phyloP scores from a whole-genome alignment of 768 basidiomycete genomes.

The Piloderma croceum region DNA sequence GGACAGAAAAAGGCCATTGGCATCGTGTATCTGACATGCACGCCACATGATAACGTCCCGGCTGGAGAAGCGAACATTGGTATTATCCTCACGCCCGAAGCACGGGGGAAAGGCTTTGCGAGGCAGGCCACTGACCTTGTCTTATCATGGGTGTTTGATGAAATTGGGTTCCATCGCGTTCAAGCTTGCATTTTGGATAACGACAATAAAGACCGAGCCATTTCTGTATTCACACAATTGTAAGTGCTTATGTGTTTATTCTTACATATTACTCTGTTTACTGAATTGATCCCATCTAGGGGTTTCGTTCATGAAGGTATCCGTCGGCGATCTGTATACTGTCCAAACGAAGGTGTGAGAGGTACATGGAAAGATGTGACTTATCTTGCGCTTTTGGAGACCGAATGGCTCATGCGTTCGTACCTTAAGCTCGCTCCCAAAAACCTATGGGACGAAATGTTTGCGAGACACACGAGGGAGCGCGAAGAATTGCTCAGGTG shows the following conservation, averaged over 20 bases:
- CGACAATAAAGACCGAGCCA: slow-evolving; percentile 19
- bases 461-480: slow-evolving; percentile 52
- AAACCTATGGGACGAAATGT: slow-evolving; percentile 58
- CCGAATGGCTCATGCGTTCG: slow-evolving; percentile 46
- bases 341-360: slow-evolving; percentile 32
- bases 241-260: neutral
- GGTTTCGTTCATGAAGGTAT: slow-evolving; percentile 63
- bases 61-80: slow-evolving; percentile 31
- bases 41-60: slow-evolving; percentile 11
- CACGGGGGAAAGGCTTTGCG: slow-evolving; percentile 26
- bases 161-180: slow-evolving; percentile 29
- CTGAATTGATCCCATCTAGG: slow-evolving; percentile 21
- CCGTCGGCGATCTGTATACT: slow-evolving; percentile 48
- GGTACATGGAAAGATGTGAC: slow-evolving; percentile 60
- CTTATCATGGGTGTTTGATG: slow-evolving; percentile 29
- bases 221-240: slow-evolving; percentile 28
- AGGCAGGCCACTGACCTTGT: slow-evolving; percentile 29
- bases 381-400: slow-evolving; percentile 55
- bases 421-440: slow-evolving; percentile 28
- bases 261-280: neutral
- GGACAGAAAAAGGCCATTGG: slow-evolving; percentile 8
- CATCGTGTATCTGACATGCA: slow-evolving; percentile 22
- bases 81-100: slow-evolving; percentile 20
- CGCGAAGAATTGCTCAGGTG: slow-evolving; percentile 48
- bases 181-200: slow-evolving; percentile 29